Conservation (phyloP, 2,329 filamentous ascomycete species). For the Cercospora sojina region DNA sequence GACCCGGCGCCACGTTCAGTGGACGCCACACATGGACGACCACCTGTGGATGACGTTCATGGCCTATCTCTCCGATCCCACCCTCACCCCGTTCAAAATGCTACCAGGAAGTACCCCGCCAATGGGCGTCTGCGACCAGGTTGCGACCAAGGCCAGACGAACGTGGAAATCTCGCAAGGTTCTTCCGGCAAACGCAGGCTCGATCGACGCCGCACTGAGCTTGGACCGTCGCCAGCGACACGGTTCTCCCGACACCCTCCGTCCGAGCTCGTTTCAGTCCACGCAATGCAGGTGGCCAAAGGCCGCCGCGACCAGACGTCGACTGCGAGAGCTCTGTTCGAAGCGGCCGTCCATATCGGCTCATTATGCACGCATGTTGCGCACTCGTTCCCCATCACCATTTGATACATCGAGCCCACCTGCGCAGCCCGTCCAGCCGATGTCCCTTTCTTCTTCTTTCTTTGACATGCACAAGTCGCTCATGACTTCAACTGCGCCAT, state of each 20-base stretch:
- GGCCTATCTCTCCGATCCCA: conserved; percentile 64
- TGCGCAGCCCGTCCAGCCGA: conserved; percentile 30
- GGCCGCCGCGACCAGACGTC: conserved; percentile 57
- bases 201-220: conserved; percentile 30
- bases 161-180: conserved; percentile 55
- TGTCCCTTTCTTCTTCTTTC: conserved; percentile 38
- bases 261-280: conserved; percentile 37
- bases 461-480: conserved; percentile 53
- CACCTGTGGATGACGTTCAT: conserved; percentile 67
- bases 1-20: conserved; percentile 46
- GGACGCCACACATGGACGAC: conserved; percentile 64
- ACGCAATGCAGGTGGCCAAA: conserved; percentile 55
- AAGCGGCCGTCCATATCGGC: conserved; percentile 61
- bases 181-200: conserved; percentile 30
- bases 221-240: conserved; percentile 26
- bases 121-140: conserved; percentile 63
- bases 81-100: conserved; percentile 66
- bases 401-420: conserved; percentile 45
- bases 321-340: conserved; percentile 60
- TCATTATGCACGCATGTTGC: conserved; percentile 63
- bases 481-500: conserved; percentile 52
- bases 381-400: conserved; percentile 61
- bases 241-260: conserved; percentile 47
- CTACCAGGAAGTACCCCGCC: conserved; percentile 63
- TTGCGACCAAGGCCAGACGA: conserved; percentile 60